Conservation (phyloP, 2,329 filamentous ascomycete species). For the Mariannaea elegans region DNA sequence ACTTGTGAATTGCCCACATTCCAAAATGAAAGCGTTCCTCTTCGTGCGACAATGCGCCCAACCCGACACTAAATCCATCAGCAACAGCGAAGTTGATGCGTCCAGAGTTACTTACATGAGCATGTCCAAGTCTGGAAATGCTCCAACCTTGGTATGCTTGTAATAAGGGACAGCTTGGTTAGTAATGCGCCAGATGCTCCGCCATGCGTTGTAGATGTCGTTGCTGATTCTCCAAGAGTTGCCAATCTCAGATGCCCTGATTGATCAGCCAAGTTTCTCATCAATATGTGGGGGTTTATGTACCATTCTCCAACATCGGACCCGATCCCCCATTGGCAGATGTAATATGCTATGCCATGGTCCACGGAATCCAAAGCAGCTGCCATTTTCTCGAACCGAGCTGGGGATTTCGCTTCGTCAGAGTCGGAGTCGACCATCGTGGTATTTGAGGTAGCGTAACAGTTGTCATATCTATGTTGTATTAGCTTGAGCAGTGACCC, state of each 20-base stretch:
- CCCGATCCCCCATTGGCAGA: conserved; percentile 64
- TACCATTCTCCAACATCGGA: conserved; percentile 56
- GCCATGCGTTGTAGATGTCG: conserved; percentile 62
- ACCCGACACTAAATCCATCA: conserved; percentile 50
- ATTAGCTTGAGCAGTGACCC: rapidly evolving
- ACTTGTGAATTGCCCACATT: conserved; percentile 62
- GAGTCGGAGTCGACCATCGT: conserved; percentile 53
- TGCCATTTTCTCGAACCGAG: conserved; percentile 58
- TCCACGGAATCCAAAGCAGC: conserved; percentile 48
- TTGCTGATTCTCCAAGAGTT: conserved; percentile 63
- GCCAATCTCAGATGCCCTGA: conserved; percentile 53
- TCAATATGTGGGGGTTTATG: rapidly evolving
- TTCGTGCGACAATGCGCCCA: conserved; percentile 52
- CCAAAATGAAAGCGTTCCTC: conserved; percentile 63
- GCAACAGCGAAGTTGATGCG: not conserved
- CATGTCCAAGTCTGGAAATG: conserved; percentile 64
- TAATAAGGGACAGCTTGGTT: conserved; percentile 61
- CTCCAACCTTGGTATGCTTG: conserved; percentile 53
- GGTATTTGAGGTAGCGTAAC: conserved; percentile 53
- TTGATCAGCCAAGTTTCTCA: not conserved
- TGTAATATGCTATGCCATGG: conserved; percentile 57
- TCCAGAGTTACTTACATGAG: conserved; percentile 47
- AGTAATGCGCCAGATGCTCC: conserved; percentile 59
- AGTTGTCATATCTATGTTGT: conserved; percentile 55
- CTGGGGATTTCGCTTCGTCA: conserved; percentile 48